Percentiles rank a stretch among this genome's conserved stretches.
phyloP scores from a whole-genome alignment of 441 rosid genomes.

The Rhodomyrtus psidioides region DNA sequence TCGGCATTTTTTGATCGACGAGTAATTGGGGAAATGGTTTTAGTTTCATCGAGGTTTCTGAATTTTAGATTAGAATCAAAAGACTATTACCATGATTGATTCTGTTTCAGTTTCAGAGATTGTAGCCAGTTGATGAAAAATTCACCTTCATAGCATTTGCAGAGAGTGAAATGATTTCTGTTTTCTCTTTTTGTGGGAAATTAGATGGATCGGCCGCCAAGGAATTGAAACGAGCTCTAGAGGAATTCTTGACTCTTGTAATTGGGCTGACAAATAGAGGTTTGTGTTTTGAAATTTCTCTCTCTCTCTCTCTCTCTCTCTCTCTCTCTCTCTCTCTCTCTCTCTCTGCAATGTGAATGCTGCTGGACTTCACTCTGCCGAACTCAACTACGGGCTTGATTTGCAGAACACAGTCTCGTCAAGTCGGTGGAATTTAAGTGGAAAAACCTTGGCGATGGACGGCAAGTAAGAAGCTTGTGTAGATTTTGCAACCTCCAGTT shows the following conservation, averaged over 20 bases:
- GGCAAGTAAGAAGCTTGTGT: slow-evolving; percentile 37
- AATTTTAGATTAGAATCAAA: not conserved
- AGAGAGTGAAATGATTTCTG: not conserved
- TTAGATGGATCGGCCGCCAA: slow-evolving; percentile 55
- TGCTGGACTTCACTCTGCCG: not conserved
- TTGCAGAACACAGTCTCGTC: slow-evolving; percentile 50
- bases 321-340: too few species aligned
- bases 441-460: slow-evolving; percentile 49
- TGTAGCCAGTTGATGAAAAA: not conserved
- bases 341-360: not conserved
- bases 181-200: not conserved
- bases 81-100: not conserved
- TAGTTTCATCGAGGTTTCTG: not conserved
- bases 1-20: not conserved
- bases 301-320: too few species aligned
- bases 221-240: slow-evolving; percentile 48
- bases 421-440: slow-evolving; percentile 68
- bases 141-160: not conserved
- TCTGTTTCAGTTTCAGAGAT: not conserved
- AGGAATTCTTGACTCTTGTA: slow-evolving; percentile 69
- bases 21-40: not conserved
- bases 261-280: slow-evolving; percentile 54
- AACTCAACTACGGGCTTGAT: not conserved
- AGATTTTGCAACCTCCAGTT: not conserved
- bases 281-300: not conserved